Evolutionary conservation across 495 filamentous ascomycete species (phyloP).

Genomic region (Lindgomyces ingoldianus): DNA sequence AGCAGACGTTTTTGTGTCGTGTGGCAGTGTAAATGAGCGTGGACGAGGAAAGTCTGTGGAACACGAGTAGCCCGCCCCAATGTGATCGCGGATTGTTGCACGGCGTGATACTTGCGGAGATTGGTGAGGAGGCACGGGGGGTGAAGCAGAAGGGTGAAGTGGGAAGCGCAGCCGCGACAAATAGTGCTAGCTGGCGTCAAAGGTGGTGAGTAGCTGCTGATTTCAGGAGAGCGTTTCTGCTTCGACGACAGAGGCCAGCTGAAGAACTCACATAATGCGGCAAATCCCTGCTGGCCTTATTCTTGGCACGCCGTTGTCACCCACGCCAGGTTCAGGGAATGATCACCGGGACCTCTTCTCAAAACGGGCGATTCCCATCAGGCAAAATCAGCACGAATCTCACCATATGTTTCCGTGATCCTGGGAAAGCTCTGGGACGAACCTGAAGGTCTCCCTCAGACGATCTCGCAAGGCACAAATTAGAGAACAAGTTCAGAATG

Average conservation of each 20-base stretch:
- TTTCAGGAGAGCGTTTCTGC: constrained; percentile 19
- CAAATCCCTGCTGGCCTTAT: constrained; percentile 8
- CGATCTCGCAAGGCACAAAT: too few species aligned
- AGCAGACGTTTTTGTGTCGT: not conserved
- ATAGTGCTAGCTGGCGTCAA: not conserved
- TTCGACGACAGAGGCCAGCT: constrained; percentile 6
- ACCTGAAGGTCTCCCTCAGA: not conserved
- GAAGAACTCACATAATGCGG: constrained; percentile 8
- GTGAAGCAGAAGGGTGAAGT: not conserved
- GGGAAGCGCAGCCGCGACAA: not conserved
- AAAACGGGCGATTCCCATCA: not conserved
- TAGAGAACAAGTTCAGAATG: too few species aligned
- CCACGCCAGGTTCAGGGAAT: not conserved
- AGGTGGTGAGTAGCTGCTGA: constrained; percentile 4
- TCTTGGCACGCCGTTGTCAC: constrained; percentile 10
- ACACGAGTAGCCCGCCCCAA: constrained; percentile 17
- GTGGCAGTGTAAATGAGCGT: constrained; percentile 14
- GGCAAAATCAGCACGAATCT: not conserved
- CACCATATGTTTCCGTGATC: not conserved
- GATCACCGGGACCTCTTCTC: not conserved
- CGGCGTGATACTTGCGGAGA: constrained; percentile 21
- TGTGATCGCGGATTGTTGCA: not conserved
- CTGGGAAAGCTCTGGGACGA: too few species aligned
- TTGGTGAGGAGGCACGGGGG: not conserved
- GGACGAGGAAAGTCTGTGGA: constrained; percentile 24